These are phyloP conservation scores for Lepidopterella palustris DNA, from an alignment of 495 filamentous ascomycete species.

Conservation along the genomic window DNA sequence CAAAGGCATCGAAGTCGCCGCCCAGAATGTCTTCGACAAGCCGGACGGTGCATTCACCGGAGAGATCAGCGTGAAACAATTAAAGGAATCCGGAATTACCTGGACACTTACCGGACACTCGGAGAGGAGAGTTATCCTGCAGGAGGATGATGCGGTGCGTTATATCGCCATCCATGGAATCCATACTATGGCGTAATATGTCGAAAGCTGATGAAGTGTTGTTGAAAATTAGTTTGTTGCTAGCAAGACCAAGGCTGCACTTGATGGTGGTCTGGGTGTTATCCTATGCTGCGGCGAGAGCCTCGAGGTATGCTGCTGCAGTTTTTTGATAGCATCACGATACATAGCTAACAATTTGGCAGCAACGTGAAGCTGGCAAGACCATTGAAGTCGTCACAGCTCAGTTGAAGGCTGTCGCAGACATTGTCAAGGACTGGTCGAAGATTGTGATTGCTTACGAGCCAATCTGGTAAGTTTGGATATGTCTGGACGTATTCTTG, in stretches of 20 bases:
- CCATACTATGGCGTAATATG: background rate
- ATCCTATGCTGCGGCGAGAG: slow-evolving; percentile 96
- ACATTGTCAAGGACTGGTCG: slow-evolving; percentile 73
- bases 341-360: background rate
- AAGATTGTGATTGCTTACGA: slow-evolving; percentile 98
- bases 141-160: slow-evolving; percentile 59
- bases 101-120: slow-evolving; percentile 92
- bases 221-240: slow-evolving; percentile 63
- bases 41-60: slow-evolving; percentile 96
- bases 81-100: slow-evolving; percentile 76
- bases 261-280: slow-evolving; percentile 79
- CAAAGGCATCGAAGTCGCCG: slow-evolving; percentile 66
- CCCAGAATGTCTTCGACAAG: slow-evolving; percentile 96
- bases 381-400: slow-evolving; percentile 83
- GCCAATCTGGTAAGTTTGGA: slow-evolving; percentile 71
- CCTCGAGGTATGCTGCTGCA: slow-evolving; percentile 53
- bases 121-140: slow-evolving; percentile 80
- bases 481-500: background rate
- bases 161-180: background rate
- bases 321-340: background rate
- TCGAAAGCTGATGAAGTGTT: background rate
- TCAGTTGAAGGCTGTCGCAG: slow-evolving; percentile 44
- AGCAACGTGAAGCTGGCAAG: slow-evolving; percentile 78
- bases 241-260: slow-evolving; percentile 83
- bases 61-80: slow-evolving; percentile 85